These are phyloP conservation scores for Cyphellophora attinorum DNA, from an alignment of 2,329 filamentous ascomycete species.

Conservation along the genomic window DNA sequence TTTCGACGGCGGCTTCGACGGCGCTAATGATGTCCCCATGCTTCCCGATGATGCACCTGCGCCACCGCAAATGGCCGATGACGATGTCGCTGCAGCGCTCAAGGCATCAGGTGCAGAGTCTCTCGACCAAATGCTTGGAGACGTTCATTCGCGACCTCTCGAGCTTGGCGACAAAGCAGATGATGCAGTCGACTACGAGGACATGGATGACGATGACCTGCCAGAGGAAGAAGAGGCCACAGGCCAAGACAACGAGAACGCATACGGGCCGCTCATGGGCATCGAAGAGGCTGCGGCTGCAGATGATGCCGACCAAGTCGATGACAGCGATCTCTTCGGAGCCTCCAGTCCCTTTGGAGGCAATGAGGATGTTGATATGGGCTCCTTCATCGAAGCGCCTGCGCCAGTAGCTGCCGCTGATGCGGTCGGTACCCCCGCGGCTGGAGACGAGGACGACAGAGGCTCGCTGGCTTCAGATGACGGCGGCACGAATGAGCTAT, in stretches of 20 bases:
- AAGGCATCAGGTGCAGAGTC: too few relatives aligned
- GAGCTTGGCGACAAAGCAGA: conserved; percentile 69
- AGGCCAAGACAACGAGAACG: conserved; percentile 9
- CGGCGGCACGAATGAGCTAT: conserved; percentile 1
- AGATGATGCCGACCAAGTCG: conserved; percentile 38
- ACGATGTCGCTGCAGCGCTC: too few relatives aligned
- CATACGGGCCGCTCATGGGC: conserved; percentile 12
- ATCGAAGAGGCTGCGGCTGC: conserved; percentile 48
- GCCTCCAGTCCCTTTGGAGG: conserved; percentile 13
- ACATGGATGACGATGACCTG: conserved; percentile 85
- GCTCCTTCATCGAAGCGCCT: not conserved
- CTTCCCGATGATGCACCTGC: too few relatives aligned
- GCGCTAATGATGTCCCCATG: conserved; percentile 13
- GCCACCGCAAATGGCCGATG: too few relatives aligned
- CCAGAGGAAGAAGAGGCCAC: conserved; percentile 55
- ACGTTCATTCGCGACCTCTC: conserved; percentile 14
- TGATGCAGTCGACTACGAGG: conserved; percentile 82
- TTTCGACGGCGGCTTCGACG: conserved; percentile 10
- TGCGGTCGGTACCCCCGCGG: not conserved
- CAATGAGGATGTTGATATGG: not conserved
- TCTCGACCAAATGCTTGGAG: too few relatives aligned
- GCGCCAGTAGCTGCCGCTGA: not conserved
- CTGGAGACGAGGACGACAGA: conserved; percentile 12
- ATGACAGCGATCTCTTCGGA: conserved; percentile 27
- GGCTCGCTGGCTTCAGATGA: conserved; percentile 10